These are phyloP conservation scores for Hanseniaspora jakobsenii DNA, from an alignment of 805 yeast genomes.

Conservation along the genomic window DNA sequence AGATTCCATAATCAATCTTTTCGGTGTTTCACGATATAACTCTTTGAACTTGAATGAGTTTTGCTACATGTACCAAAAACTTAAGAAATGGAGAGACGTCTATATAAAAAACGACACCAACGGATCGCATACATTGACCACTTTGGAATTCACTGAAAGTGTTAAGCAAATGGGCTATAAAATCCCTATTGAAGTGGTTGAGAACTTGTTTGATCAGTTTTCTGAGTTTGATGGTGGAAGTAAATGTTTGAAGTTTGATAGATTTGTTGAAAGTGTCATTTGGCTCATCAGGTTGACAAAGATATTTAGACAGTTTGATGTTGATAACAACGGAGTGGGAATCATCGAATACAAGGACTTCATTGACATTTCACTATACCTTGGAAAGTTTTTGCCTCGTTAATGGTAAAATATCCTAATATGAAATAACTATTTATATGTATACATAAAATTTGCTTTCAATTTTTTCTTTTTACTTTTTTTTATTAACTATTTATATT, in stretches of 20 bases:
- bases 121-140: conserved; percentile 26
- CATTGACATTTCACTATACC: conserved; percentile 39
- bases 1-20: conserved; percentile 28
- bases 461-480: too few species aligned
- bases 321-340: conserved; percentile 62
- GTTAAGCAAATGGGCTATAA: conserved; percentile 28
- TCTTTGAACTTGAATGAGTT: conserved; percentile 27
- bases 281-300: conserved; percentile 68
- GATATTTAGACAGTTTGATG: conserved; percentile 63
- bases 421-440: too few species aligned
- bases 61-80: conserved; percentile 26
- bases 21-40: conserved; percentile 29
- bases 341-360: conserved; percentile 55
- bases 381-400: conserved; percentile 29
- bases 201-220: conserved; percentile 29
- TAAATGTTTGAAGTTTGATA: conserved; percentile 54
- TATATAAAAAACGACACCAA: conserved; percentile 30
- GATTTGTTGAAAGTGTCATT: conserved; percentile 68
- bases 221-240: conserved; percentile 25
- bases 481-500: too few species aligned
- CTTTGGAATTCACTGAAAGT: conserved; percentile 27
- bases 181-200: conserved; percentile 28
- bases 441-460: background rate
- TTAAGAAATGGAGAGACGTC: conserved; percentile 28
- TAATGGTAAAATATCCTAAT: conserved; percentile 13